Conservation (phyloP, 73 alveolate genomes). For the Paraurostyla sp. region DNA sequence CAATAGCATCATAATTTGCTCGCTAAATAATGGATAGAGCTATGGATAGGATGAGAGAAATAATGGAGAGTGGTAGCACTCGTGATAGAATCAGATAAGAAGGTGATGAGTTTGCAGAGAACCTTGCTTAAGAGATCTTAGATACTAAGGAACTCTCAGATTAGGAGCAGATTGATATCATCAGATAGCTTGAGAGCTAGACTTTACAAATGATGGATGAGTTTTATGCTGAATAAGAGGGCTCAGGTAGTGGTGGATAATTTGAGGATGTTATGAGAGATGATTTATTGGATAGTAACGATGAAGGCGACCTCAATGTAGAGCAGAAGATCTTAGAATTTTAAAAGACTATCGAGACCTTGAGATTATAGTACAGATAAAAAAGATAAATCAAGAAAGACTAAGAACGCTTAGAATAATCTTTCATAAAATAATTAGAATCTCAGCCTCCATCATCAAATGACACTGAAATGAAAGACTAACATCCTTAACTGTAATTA, state of each 20-base stretch:
- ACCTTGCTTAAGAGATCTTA: neutral
- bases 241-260: no score
- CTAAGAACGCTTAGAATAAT: neutral
- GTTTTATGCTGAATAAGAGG: conserved; percentile 31
- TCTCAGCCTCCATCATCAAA: neutral
- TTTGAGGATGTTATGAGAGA: conserved; percentile 29
- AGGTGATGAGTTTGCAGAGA: conserved; percentile 20
- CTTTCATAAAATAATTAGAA: neutral
- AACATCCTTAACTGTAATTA: neutral
- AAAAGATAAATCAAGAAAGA: neutral
- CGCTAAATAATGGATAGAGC: conserved; percentile 7
- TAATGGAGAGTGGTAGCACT: neutral
- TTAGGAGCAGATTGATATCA: neutral
- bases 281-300: neutral
- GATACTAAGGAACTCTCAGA: conserved; percentile 3
- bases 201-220: conserved; percentile 34
- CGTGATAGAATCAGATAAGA: neutral
- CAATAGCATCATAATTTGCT: neutral
- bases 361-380: neutral
- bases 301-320: neutral
- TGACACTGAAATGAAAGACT: neutral
- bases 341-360: neutral
- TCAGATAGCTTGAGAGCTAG: neutral
- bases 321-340: conserved; percentile 20
- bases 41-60: conserved; percentile 6